Percentiles rank a stretch among this genome's conserved stretches.
Evolutionary conservation across 2,329 filamentous ascomycete genomes (phyloP).

Genomic region (Ophiostoma triangulosporum): DNA sequence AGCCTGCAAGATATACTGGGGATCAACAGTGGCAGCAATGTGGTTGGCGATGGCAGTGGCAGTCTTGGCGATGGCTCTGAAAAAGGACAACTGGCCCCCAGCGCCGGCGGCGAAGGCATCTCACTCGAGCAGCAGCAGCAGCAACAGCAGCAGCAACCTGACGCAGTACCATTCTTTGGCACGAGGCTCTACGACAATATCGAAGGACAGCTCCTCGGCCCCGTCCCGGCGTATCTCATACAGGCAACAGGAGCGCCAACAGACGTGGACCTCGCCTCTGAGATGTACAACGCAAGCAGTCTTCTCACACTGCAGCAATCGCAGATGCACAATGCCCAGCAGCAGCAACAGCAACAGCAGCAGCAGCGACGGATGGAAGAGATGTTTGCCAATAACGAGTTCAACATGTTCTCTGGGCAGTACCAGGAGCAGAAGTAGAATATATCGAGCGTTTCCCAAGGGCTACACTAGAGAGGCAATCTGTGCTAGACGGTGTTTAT

Average conservation of each 20-base stretch:
- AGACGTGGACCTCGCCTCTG: constrained; percentile 9
- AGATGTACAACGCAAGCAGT: constrained; percentile 12
- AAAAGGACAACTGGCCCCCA: constrained; percentile 4
- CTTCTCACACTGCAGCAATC: constrained; percentile 11
- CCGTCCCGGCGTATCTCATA: constrained; percentile 27
- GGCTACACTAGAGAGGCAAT: no score
- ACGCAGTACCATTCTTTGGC: constrained; percentile 35
- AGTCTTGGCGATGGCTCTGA: not conserved
- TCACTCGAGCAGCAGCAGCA: constrained; percentile 14
- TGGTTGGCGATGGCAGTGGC: not conserved
- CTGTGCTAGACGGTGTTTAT: no score
- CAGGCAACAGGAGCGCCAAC: constrained; percentile 7
- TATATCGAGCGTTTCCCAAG: no score
- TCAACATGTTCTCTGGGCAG: constrained; percentile 6
- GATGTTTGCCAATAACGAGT: constrained; percentile 5
- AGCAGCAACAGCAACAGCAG: constrained; percentile 6
- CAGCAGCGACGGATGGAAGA: constrained; percentile 3
- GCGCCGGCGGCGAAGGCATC: not conserved
- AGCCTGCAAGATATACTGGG: constrained; percentile 3
- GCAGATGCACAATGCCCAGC: constrained; percentile 6
- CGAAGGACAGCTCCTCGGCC: constrained; percentile 59
- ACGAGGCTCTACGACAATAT: constrained; percentile 47
- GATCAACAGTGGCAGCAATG: constrained; percentile 11
- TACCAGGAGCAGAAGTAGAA: not conserved
- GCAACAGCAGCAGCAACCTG: constrained; percentile 19